Evolutionary conservation across 1,284 basidiomycete genomes (phyloP), one percentile per base, ranked within the genome.

Genomic region (Leccinum angustisporum): DNA sequence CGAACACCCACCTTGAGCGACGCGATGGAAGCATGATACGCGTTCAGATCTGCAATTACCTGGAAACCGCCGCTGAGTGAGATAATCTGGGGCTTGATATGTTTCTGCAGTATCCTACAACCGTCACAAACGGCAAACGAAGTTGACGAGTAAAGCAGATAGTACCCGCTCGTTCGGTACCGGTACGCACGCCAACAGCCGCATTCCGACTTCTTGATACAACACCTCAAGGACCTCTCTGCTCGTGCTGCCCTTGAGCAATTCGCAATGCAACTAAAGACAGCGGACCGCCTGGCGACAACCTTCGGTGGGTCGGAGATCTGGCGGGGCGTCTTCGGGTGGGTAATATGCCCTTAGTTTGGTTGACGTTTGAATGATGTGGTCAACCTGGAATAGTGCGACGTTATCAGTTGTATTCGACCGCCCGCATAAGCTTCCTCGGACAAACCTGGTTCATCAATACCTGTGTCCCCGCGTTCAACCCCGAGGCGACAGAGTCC

Each of bases 211-310:
- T 76, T 99, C 97, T 76, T 97, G 92, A 73, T 98, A 94, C 76
- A 99, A 98, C 1, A 99, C 95, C 69, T 98, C 97, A 21, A 99
- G 79, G 2, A 99, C 94, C 66, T 98, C 95, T 74, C 95, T 94
- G 71, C 92, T 96, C 34, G 97, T 96, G 65, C 92, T 97, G 0
- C 95, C 96, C 66, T 91, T 91, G 52, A 99, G 79, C 57, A 98
- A 81, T 67, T 89, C 88, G 72, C 95, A 97, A 76, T 99, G 97
- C 78, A 85, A 88, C 67, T 92, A 86, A 38, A 99, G 79, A 71
- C 94, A 96, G 61, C 83, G 84, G 66, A 97, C 92, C 1, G 93
- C 92, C 66, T 95, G 91, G 16, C 75, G 82, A 69, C 96, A 98
- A 1, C 95, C 96, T 58, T 83, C 79, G 0, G 96, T 98, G 0